Conservation (phyloP, 1,284 basidiomycete genomes). For the Sporisorium reilianum region DNA sequence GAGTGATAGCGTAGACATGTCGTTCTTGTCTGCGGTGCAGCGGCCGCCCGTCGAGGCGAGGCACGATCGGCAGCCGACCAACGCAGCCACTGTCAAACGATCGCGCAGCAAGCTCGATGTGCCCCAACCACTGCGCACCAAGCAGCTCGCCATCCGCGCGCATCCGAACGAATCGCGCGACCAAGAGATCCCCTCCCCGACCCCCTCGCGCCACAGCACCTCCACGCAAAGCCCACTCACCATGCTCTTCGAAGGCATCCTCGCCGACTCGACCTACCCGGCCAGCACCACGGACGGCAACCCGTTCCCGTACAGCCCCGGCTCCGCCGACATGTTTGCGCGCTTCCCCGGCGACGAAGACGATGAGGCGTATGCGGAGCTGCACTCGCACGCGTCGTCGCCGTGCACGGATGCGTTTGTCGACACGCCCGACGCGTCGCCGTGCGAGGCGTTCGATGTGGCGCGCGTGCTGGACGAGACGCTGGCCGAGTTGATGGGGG, state of each 20-base stretch:
- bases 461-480: conserved; percentile 1
- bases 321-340: not conserved
- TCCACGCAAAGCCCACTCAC: conserved; percentile 22
- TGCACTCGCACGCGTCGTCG: conserved; percentile 1
- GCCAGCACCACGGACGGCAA: not conserved
- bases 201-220: not conserved
- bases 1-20: not conserved
- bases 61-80: no score
- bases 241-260: conserved; percentile 38
- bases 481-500: not conserved
- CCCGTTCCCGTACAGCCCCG: conserved; percentile 7
- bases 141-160: no score
- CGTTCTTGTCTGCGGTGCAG: not conserved
- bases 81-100: no score
- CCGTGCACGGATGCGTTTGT: not conserved
- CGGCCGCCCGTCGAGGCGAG: not conserved
- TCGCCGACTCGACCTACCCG: conserved; percentile 13
- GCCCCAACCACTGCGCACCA: no score
- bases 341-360: not conserved
- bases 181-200: not conserved
- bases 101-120: not conserved
- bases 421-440: not conserved
- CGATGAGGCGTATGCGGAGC: not conserved
- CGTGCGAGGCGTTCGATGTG: not conserved
- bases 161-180: no score